A percentile compares a stretch with the other conserved stretches of the same genome.
These are phyloP conservation scores for Thelonectria discophora DNA, from an alignment of 2,329 filamentous ascomycete species.

Conservation along the genomic window DNA sequence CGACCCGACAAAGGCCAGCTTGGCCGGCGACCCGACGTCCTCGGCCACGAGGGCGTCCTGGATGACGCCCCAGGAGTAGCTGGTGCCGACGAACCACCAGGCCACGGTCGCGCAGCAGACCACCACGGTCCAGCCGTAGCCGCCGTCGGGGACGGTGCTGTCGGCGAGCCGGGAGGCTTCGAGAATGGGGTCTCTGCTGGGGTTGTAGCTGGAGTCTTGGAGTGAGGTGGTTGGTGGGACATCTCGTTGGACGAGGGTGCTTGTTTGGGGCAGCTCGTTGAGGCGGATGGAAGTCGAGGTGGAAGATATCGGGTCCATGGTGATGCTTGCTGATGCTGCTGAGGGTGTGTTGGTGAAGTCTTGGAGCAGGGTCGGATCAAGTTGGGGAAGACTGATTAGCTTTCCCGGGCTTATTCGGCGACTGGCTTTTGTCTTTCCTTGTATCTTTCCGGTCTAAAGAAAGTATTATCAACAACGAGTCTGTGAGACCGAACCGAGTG, in stretches of 20 bases:
- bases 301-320: neutral
- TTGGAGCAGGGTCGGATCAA: no score
- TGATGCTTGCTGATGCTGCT: neutral
- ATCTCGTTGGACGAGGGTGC: conserved; percentile 7
- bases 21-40: conserved; percentile 56
- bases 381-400: neutral
- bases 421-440: neutral
- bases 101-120: conserved; percentile 36
- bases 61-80: conserved; percentile 68
- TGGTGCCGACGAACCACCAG: conserved; percentile 65
- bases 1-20: conserved; percentile 67
- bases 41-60: conserved; percentile 64
- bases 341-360: neutral
- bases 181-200: conserved; percentile 28
- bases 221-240: neutral
- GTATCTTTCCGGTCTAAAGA: neutral
- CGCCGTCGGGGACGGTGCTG: conserved; percentile 40
- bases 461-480: neutral
- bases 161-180: conserved; percentile 37
- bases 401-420: conserved; percentile 11
- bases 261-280: neutral
- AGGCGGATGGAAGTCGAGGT: conserved; percentile 12
- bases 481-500: neutral
- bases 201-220: neutral
- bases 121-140: conserved; percentile 42